These are phyloP conservation scores for Gaertneriomyces semiglobifer DNA, from an alignment of 192 early-diverging fungal genomes.

Conservation along the genomic window DNA sequence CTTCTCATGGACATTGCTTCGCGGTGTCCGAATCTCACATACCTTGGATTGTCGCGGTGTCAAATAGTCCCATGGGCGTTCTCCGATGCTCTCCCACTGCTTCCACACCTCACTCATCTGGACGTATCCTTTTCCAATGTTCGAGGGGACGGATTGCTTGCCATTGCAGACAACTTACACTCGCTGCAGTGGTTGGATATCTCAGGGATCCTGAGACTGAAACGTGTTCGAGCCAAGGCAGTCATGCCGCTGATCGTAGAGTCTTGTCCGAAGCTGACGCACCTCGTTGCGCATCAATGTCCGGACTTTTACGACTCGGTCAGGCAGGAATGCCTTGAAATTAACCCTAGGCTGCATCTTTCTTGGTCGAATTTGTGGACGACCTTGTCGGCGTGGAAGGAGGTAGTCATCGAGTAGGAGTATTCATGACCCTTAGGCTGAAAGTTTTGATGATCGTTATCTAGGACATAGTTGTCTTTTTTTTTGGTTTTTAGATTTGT, in stretches of 20 bases:
- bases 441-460: neutral
- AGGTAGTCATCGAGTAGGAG: neutral
- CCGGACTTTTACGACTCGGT: constrained; percentile 9
- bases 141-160: constrained; percentile 3
- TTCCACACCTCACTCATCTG: constrained; percentile 8
- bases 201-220: constrained; percentile 22
- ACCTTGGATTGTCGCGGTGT: constrained; percentile 15
- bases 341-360: neutral
- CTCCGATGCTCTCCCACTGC: constrained; percentile 8
- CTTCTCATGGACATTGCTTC: constrained; percentile 10
- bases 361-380: constrained; percentile 4
- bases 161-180: constrained; percentile 5
- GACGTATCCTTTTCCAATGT: constrained; percentile 17
- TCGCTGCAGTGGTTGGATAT: constrained; percentile 13
- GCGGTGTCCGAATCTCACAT: constrained; percentile 7
- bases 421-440: neutral
- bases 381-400: neutral
- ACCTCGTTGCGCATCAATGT: constrained; percentile 5
- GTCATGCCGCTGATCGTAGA: neutral
- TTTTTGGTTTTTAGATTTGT: neutral
- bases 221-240: neutral
- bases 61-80: constrained; percentile 18
- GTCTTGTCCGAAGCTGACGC: neutral
- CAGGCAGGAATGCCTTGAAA: neutral
- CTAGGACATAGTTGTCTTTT: neutral